These are phyloP conservation scores for Crassisporium funariophilum DNA, from an alignment of 768 basidiomycete species.

Conservation along the genomic window DNA sequence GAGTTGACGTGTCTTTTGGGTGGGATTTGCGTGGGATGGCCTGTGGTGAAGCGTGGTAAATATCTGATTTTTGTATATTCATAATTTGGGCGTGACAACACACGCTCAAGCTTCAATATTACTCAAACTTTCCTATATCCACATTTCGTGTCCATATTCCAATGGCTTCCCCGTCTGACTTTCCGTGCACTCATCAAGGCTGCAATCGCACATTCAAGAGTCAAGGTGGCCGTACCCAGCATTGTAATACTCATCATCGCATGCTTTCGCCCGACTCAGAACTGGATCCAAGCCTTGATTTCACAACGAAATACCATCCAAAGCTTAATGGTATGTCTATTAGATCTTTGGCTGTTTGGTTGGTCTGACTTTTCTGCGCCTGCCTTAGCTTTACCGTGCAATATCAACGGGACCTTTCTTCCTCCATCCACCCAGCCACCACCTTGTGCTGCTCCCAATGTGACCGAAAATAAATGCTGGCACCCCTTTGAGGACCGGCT, in stretches of 20 bases:
- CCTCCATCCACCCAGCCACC: not conserved
- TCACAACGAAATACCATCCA: constrained; percentile 4
- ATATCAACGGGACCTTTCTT: constrained; percentile 1
- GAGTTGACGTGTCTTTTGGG: no score
- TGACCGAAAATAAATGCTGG: constrained; percentile 26
- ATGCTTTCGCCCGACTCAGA: constrained; percentile 8
- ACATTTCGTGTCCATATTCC: no score
- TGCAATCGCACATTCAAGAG: constrained; percentile 5
- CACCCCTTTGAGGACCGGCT: constrained; percentile 15
- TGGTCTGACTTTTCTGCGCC: not conserved
- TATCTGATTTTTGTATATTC: no score
- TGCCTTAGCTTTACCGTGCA: constrained; percentile 6
- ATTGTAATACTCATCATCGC: constrained; percentile 8
- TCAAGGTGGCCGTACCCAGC: constrained; percentile 1
- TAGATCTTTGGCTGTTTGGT: no score
- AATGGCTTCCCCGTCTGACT: no score
- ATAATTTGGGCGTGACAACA: no score
- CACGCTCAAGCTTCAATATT: no score
- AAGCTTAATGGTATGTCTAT: constrained; percentile 12
- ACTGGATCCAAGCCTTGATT: constrained; percentile 4
- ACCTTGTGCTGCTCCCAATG: constrained; percentile 17
- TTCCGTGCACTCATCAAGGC: constrained; percentile 1
- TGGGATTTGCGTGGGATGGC: no score
- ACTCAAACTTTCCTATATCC: no score
- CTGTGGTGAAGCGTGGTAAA: no score